phyloP scores from a whole-genome alignment of 441 rosid genomes.

The Omphalea diandra region DNA sequence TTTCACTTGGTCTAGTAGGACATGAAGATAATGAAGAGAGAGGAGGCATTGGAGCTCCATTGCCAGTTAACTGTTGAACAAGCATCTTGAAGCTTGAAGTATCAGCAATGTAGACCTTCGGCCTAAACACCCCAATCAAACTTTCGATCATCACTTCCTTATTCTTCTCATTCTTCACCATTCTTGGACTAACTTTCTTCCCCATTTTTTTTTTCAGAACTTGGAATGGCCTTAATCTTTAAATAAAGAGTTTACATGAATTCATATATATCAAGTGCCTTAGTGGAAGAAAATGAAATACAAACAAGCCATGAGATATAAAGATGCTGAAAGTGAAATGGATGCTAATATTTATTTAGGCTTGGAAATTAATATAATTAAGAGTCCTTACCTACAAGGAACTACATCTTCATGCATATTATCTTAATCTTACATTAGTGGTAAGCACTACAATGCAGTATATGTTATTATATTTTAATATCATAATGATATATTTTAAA shows the following conservation, averaged over 20 bases:
- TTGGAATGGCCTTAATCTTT: neutral
- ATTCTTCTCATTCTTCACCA: conserved; percentile 5
- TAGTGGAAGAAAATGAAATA: neutral
- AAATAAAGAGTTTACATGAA: neutral
- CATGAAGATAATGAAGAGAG: neutral
- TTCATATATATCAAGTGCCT: neutral
- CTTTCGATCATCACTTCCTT: neutral
- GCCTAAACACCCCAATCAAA: neutral
- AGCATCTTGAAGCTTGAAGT: conserved; percentile 12
- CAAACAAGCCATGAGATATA: neutral
- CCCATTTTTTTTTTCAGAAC: neutral
- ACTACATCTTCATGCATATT: neutral
- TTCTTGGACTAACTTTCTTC: neutral
- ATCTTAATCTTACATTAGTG: no score
- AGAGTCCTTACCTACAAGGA: neutral
- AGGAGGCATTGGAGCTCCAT: neutral
- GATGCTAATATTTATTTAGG: no score
- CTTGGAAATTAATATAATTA: neutral
- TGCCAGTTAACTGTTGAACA: conserved; percentile 14
- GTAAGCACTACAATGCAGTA: no score
- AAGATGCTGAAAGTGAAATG: conserved; percentile 7
- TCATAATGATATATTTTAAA: neutral
- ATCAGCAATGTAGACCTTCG: conserved; percentile 14
- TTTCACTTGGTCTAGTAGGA: neutral
- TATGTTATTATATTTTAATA: no score